Percentiles rank a stretch among this genome's conserved stretches.
Evolutionary conservation across 805 yeast species (phyloP).

Genomic region (Brettanomyces nanus): DNA sequence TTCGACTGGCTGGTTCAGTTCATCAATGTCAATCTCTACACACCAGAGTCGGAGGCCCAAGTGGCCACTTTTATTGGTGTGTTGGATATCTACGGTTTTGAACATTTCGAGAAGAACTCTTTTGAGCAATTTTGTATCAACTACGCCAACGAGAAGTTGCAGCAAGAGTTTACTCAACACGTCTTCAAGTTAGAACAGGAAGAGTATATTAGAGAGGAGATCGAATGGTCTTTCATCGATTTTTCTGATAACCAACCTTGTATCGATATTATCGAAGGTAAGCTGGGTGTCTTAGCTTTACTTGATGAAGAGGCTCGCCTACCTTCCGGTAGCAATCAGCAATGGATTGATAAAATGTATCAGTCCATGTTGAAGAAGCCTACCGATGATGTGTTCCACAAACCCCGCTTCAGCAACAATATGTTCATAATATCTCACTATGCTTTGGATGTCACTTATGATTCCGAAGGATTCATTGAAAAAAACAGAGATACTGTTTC

Average conservation of each 20-base stretch:
- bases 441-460: constrained; percentile 90
- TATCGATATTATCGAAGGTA: constrained; percentile 82
- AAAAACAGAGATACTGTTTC: constrained; percentile 97
- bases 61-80: constrained; percentile 85
- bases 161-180: constrained; percentile 95
- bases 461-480: constrained; percentile 90
- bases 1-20: constrained; percentile 92
- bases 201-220: constrained; percentile 84
- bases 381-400: constrained; percentile 68
- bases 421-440: constrained; percentile 88
- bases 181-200: constrained; percentile 96
- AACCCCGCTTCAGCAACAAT: constrained; percentile 89
- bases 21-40: constrained; percentile 75
- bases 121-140: constrained; percentile 97
- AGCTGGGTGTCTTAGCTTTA: constrained; percentile 77
- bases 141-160: constrained; percentile 93
- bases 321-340: constrained; percentile 88
- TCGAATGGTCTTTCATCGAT: constrained; percentile 94
- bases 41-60: constrained; percentile 53
- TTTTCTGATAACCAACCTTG: constrained; percentile 97
- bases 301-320: constrained; percentile 93
- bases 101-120: constrained; percentile 88
- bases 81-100: constrained; percentile 94
- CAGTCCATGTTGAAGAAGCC: constrained; percentile 77
- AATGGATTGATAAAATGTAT: constrained; percentile 87